Conservation (phyloP, 495 filamentous ascomycete species). For the Aspergillus mulundensis region DNA sequence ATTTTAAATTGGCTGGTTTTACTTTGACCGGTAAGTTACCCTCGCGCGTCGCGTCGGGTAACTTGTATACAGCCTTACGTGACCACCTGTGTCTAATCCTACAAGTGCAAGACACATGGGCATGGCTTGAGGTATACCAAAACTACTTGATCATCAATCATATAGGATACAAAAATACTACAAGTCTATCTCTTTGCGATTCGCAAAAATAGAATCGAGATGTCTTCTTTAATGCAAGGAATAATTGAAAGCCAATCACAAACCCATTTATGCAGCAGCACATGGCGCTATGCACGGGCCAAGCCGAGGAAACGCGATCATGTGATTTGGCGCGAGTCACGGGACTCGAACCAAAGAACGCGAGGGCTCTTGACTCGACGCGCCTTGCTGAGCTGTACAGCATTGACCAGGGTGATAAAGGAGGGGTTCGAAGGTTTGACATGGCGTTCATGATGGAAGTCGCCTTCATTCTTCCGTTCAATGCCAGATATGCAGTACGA, state of each 20-base stretch:
- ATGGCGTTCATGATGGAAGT: background rate
- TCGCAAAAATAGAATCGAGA: background rate
- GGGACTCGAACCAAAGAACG: conserved; percentile 21
- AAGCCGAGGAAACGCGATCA: conserved; percentile 3
- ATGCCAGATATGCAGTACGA: conserved; percentile 6
- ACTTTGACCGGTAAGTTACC: conserved; percentile 1
- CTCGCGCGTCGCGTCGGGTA: conserved; percentile 12
- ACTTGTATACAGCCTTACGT: conserved; percentile 5
- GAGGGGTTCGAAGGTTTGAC: background rate
- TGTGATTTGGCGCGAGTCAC: conserved; percentile 23
- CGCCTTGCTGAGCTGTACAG: conserved; percentile 7
- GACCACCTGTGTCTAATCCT: background rate
- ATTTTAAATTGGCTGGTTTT: conserved; percentile 5
- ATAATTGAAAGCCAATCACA: conserved; percentile 12
- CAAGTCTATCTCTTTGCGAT: background rate
- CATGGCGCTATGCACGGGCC: conserved; percentile 16
- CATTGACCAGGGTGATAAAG: background rate
- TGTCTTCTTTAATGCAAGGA: background rate
- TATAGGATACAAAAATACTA: background rate
- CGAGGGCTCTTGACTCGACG: conserved; percentile 21
- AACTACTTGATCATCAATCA: background rate
- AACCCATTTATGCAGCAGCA: conserved; percentile 11
- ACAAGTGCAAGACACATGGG: background rate
- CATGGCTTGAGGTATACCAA: background rate
- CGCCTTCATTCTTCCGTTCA: background rate